A percentile compares a stretch with the other conserved stretches of the same genome.
Evolutionary conservation across 2,329 filamentous ascomycete species (phyloP).

Genomic region (Aspergillus niger): DNA sequence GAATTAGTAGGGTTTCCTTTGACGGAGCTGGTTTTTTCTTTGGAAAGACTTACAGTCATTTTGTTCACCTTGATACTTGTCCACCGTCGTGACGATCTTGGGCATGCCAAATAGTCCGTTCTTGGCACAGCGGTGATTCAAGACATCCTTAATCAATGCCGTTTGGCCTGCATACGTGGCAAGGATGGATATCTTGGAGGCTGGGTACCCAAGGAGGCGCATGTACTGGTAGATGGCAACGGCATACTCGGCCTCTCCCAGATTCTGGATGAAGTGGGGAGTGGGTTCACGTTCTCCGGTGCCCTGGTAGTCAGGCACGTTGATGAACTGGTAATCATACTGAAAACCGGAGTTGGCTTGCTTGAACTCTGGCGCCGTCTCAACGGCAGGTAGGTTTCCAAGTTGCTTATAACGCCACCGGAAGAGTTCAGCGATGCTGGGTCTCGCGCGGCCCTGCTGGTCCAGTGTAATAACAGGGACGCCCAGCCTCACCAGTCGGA

Average conservation of each 20-base stretch:
- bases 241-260: conserved; percentile 95
- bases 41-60: conserved; percentile 78
- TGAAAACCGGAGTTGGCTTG: conserved; percentile 87
- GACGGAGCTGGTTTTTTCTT: background rate
- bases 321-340: conserved; percentile 95
- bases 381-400: conserved; percentile 75
- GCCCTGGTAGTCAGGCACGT: conserved; percentile 91
- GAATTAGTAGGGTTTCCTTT: conserved; percentile 19
- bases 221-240: conserved; percentile 97
- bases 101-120: conserved; percentile 87
- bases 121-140: conserved; percentile 77
- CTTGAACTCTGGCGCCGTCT: conserved; percentile 69
- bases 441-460: conserved; percentile 87
- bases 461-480: conserved; percentile 91
- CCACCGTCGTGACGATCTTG: conserved; percentile 87
- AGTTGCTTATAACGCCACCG: conserved; percentile 87
- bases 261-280: conserved; percentile 93
- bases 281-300: conserved; percentile 84
- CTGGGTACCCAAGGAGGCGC: conserved; percentile 90
- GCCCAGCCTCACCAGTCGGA: conserved; percentile 82
- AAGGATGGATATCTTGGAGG: conserved; percentile 79
- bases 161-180: conserved; percentile 92
- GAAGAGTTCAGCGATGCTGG: conserved; percentile 85
- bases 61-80: conserved; percentile 99
- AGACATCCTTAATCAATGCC: conserved; percentile 83